A percentile compares a stretch with the other conserved stretches of the same genome.
phyloP scores from a whole-genome alignment of 2,329 filamentous ascomycete genomes.

The Fusarium sp. region DNA sequence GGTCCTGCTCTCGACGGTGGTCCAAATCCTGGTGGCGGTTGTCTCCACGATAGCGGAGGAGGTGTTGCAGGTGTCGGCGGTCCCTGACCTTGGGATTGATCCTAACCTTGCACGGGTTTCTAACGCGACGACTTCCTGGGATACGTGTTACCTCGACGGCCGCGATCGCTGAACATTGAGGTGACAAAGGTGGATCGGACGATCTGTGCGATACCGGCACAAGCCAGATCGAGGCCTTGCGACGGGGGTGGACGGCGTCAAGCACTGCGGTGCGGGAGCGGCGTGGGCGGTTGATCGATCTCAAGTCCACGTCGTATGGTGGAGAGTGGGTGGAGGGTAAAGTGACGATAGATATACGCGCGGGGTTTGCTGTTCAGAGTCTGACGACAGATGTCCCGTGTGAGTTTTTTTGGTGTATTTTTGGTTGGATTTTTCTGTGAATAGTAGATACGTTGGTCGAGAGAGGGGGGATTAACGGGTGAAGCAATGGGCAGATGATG shows the following conservation, averaged over 20 bases:
- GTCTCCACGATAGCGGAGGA: background rate
- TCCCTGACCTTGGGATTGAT: conserved; percentile 1
- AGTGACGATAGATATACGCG: conserved; percentile 29
- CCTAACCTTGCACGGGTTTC: conserved; percentile 31
- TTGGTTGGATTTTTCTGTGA: background rate
- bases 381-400: background rate
- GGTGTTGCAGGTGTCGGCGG: background rate
- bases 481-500: conserved; percentile 15
- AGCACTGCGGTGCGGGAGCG: conserved; percentile 18
- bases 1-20: background rate
- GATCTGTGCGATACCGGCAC: background rate
- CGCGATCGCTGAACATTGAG: conserved; percentile 36
- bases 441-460: conserved; percentile 5
- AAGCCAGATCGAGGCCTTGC: background rate
- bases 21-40: background rate
- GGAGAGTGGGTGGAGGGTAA: conserved; percentile 23
- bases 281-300: conserved; percentile 25
- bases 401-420: background rate
- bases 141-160: conserved; percentile 33
- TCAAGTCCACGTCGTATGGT: conserved; percentile 32
- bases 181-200: background rate
- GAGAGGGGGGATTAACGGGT: conserved; percentile 15
- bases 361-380: background rate
- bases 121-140: conserved; percentile 44
- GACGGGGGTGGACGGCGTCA: conserved; percentile 4